These are phyloP conservation scores for Pyrenochaeta sp. DNA, from an alignment of 2,329 filamentous ascomycete species.

Conservation along the genomic window DNA sequence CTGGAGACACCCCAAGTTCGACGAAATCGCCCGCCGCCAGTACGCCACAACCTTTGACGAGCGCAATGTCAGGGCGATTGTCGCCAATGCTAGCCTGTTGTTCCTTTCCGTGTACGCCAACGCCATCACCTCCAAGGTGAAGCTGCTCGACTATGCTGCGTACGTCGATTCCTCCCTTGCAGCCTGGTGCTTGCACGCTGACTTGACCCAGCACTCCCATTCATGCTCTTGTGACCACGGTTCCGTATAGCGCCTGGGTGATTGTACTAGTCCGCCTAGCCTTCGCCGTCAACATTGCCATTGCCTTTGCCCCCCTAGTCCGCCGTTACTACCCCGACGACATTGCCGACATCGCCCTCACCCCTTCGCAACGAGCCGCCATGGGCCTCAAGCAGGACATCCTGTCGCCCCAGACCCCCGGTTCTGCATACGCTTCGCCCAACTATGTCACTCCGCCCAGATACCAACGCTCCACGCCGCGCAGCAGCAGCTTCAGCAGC, in stretches of 20 bases:
- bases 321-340: conserved; percentile 70
- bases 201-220: conserved; percentile 45
- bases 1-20: conserved; percentile 89
- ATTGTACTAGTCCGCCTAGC: conserved; percentile 64
- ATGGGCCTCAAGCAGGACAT: conserved; percentile 77
- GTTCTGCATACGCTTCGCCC: conserved; percentile 56
- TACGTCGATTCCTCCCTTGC: conserved; percentile 18
- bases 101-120: conserved; percentile 55
- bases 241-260: conserved; percentile 48
- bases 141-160: conserved; percentile 30
- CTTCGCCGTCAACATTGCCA: conserved; percentile 68
- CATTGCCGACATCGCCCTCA: conserved; percentile 88
- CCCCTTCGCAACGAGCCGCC: conserved; percentile 83
- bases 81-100: conserved; percentile 71
- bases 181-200: conserved; percentile 12
- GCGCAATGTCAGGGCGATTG: conserved; percentile 74
- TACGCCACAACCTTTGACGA: conserved; percentile 81
- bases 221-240: conserved; percentile 44
- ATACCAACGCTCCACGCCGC: conserved; percentile 79
- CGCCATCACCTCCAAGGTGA: conserved; percentile 27
- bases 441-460: conserved; percentile 86
- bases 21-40: conserved; percentile 85
- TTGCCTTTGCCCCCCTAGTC: conserved; percentile 77
- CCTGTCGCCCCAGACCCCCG: conserved; percentile 68
- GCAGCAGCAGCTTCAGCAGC: conserved; percentile 65